Conservation (phyloP, 495 filamentous ascomycete species). For the Astrocystis sublimbata region DNA sequence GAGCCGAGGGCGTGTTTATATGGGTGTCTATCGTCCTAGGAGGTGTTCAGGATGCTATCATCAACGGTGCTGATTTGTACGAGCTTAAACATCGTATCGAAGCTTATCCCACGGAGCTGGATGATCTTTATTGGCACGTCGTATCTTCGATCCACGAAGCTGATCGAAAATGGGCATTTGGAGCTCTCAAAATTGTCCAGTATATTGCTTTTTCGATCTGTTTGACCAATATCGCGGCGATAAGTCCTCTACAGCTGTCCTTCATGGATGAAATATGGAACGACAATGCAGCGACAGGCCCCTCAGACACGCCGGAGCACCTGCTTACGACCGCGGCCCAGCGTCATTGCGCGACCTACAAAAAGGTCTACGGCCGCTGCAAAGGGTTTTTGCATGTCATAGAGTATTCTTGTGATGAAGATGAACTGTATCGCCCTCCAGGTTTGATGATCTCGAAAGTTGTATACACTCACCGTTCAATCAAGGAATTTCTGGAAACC, state of each 20-base stretch:
- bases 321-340: not conserved
- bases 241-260: slow-evolving; percentile 17
- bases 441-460: not conserved
- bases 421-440: too few species aligned
- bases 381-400: slow-evolving; percentile 24
- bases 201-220: too few species aligned
- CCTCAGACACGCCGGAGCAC: not conserved
- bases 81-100: slow-evolving; percentile 15
- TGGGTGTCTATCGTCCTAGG: slow-evolving; percentile 30
- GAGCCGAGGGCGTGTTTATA: slow-evolving; percentile 36
- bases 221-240: not conserved
- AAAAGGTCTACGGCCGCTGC: slow-evolving; percentile 23
- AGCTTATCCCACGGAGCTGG: slow-evolving; percentile 21
- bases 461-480: not conserved
- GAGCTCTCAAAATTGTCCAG: slow-evolving; percentile 1
- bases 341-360: not conserved
- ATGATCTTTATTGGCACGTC: slow-evolving; percentile 19
- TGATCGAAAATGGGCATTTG: slow-evolving; percentile 20
- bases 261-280: slow-evolving; percentile 22
- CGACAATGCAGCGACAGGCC: slow-evolving; percentile 12
- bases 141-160: slow-evolving; percentile 19
- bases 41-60: slow-evolving; percentile 23
- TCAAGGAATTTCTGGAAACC: not conserved
- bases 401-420: too few species aligned
- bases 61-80: slow-evolving; percentile 25